Evolutionary conservation across 2,329 filamentous ascomycete genomes (phyloP), one percentile per base, ranked within the genome.

Genomic region (Thielaviopsis populi): DNA sequence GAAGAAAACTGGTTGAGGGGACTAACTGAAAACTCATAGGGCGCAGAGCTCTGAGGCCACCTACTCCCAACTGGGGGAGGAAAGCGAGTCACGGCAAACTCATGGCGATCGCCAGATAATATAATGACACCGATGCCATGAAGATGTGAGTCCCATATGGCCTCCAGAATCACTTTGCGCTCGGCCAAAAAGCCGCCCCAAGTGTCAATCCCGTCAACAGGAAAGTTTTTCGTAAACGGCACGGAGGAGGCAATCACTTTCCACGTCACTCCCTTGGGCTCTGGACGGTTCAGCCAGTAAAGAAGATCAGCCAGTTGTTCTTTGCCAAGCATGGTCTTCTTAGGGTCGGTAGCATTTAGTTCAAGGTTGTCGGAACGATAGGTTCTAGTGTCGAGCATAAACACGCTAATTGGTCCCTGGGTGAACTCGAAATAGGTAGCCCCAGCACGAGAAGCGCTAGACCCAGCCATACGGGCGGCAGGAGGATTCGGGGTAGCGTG

Each of bases 221-320:
- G 87, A 92, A 94, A 99, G 74, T 99, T 99, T 76, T 96, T 95
- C 6, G 94, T 97, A 72, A 99, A 96, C 0, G 94, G 94, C 4
- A 97, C 88, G 19, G 88, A 91, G 46, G 88, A 91, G 19, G 91
- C 86, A 61, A 99, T 78, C 69, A 99, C 85, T 76, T 97, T 97
- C 92, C 94, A 99, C 70, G 86, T 86, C 0, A 96, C 85, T 0
- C 90, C 89, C 37, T 77, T 76, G 0, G 88, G 86, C 67, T 90
- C 87, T 0, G 88, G 84, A 1, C 81, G 83, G 11, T 78, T 77
- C 22, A 99, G 79, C 81, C 88, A 99, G 3, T 79, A 78, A 4
- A 96, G 77, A 1, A 99, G 81, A 68, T 95, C 91, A 4, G 81
- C 78, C 0, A 95, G 81, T 72, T 99, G 94, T 1, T 84, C 79